Evolutionary conservation across 345 rosid genomes (phyloP).

Genomic region (Rhizophora mangle): DNA sequence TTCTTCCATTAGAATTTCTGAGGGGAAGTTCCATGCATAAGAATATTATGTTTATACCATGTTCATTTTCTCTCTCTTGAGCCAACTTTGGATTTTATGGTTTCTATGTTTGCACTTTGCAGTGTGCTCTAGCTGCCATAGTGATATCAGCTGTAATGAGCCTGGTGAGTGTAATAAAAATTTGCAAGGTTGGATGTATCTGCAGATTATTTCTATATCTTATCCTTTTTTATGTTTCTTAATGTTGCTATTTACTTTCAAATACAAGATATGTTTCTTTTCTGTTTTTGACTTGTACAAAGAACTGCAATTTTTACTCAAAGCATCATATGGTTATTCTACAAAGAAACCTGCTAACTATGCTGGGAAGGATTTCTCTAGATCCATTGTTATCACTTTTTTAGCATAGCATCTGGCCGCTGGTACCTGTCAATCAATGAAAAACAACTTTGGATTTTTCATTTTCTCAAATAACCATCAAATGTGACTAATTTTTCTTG

Average conservation of each 20-base stretch:
- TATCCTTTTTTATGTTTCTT: background rate
- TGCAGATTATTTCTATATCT: background rate
- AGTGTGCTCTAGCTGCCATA: constrained; percentile 98
- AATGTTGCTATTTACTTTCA: background rate
- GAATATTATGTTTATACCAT: background rate
- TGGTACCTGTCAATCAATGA: too few relatives aligned
- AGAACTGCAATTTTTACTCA: too few relatives aligned
- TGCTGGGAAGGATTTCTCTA: background rate
- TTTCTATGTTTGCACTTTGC: constrained; percentile 28
- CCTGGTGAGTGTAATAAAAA: constrained; percentile 54
- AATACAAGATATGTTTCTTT: background rate
- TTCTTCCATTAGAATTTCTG: too few relatives aligned
- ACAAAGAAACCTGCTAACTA: background rate
- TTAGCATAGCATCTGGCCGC: background rate
- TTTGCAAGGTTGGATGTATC: background rate
- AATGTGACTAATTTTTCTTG: background rate
- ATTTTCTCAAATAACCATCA: background rate
- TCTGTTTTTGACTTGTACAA: too few relatives aligned
- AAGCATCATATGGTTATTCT: too few relatives aligned
- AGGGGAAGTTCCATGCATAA: background rate
- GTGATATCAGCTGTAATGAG: constrained; percentile 91
- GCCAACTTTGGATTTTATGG: constrained; percentile 25
- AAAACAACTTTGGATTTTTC: background rate
- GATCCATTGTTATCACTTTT: background rate
- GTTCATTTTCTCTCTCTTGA: background rate